phyloP scores from a whole-genome alignment of 2,329 filamentous ascomycete genomes.

The Fonsecaea pedrosoi region DNA sequence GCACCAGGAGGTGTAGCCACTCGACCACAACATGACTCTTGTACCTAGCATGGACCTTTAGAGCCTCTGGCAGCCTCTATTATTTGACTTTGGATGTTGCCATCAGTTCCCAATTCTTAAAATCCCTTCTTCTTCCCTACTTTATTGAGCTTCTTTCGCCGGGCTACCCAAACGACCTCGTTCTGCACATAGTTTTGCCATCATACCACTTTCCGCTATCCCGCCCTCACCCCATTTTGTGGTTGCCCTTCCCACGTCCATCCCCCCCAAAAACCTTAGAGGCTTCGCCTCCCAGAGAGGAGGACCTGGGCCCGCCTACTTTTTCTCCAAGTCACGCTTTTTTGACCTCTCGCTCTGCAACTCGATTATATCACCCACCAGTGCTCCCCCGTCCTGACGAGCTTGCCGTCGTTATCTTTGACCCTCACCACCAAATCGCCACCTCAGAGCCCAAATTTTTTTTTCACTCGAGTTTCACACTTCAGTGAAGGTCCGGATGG shows the following conservation, averaged over 20 bases:
- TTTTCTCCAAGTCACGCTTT: constrained; percentile 25
- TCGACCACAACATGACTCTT: neutral
- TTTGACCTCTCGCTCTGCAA: constrained; percentile 26
- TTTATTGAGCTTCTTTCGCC: neutral
- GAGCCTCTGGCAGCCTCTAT: neutral
- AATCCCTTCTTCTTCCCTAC: neutral
- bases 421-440: constrained; percentile 16
- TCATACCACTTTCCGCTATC: constrained; percentile 26
- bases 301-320: constrained; percentile 2
- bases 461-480: constrained; percentile 18
- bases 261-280: constrained; percentile 6
- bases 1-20: neutral
- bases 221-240: constrained; percentile 7
- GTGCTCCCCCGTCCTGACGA: constrained; percentile 13
- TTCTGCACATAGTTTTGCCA: constrained; percentile 20
- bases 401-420: constrained; percentile 31
- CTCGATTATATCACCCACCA: constrained; percentile 33
- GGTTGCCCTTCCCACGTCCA: constrained; percentile 5
- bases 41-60: neutral
- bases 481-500: constrained; percentile 9
- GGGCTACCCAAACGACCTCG: neutral
- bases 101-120: constrained; percentile 3
- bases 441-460: constrained; percentile 10
- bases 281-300: constrained; percentile 14
- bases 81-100: neutral